Evolutionary conservation across 352 stramenopile species (phyloP), one percentile per base, ranked within the genome.

Genomic region (Globisporangium ultimum): DNA sequence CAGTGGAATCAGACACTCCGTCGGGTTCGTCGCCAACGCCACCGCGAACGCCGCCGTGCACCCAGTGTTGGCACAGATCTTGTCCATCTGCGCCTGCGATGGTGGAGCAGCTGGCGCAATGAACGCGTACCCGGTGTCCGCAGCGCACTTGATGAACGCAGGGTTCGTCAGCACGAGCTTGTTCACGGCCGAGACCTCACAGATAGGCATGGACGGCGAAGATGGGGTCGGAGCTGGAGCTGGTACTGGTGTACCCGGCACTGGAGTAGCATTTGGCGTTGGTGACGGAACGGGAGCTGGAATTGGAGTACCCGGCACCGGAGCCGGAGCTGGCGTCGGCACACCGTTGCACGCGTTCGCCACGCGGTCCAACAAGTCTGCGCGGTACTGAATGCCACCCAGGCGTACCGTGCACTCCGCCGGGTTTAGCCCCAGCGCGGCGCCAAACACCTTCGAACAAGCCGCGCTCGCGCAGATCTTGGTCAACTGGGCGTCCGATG

Each of bases 401-500:
- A 58, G 13, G 2, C 34, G n/a, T 6, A 58, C 20, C 24, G 60
- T 67, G 34, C 60, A 67, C 49, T 67, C 60, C 8, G 17, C 21
- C 11, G 54, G 54, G 48, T 50, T 48, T 21, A 55, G 36, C 24
- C 36, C 53, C 53, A 58, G 40, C 24, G 53, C 60, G 5, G 47
- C 48, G 15, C 38, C 47, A 17, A 67, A 67, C 38, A 61, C 48
- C 24, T 61, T 61, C 15, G 51, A 50, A 61, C 61, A 63, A 49
- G 61, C 58, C 24, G 48, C 43, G 46, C 61, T 63, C 47, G 55
- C 61, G 53, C 62, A 68, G 34, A 68, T 68, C 46, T 64, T 64
- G 22, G 34, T 36, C 56, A 68, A 5, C 51, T 58, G 45, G 2
- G 28, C 42, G n/a, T 21, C 22, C 51, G 56, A 53, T 45, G 56